Evolutionary conservation across 2,329 filamentous ascomycete species (phyloP).

Genomic region (Aspergillus costaricaensis): DNA sequence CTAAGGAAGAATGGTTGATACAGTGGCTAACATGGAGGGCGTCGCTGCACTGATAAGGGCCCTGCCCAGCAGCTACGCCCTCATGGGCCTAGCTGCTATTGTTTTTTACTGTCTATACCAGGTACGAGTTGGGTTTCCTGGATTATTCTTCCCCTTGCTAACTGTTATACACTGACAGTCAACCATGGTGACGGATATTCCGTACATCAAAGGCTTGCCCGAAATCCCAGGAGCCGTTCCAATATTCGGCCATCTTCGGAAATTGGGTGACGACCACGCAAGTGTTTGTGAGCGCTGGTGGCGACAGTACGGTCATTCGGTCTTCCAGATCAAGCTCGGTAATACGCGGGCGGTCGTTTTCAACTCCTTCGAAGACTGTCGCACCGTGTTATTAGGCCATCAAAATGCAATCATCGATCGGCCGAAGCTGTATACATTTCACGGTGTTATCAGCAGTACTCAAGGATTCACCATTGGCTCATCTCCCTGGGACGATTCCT

Average conservation of each 20-base stretch:
- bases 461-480: slow-evolving; percentile 78
- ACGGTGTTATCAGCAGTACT: slow-evolving; percentile 69
- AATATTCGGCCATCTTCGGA: slow-evolving; percentile 60
- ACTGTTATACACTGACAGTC: background rate
- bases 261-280: slow-evolving; percentile 58
- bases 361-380: slow-evolving; percentile 70
- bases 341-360: slow-evolving; percentile 66
- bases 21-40: background rate
- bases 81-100: background rate
- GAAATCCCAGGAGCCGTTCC: slow-evolving; percentile 58
- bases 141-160: background rate
- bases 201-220: slow-evolving; percentile 59
- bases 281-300: slow-evolving; percentile 56
- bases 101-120: background rate
- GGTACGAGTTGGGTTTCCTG: background rate
- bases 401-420: slow-evolving; percentile 73
- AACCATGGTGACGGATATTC: slow-evolving; percentile 49
- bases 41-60: background rate
- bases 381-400: slow-evolving; percentile 67
- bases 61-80: background rate
- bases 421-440: slow-evolving; percentile 73
- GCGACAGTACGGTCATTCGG: slow-evolving; percentile 56
- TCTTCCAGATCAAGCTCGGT: slow-evolving; percentile 56
- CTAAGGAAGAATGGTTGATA: background rate
- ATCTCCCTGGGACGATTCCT: slow-evolving; percentile 74